Conservation (phyloP, 441 rosid species). For the Pelargonium exstipulatum region DNA sequence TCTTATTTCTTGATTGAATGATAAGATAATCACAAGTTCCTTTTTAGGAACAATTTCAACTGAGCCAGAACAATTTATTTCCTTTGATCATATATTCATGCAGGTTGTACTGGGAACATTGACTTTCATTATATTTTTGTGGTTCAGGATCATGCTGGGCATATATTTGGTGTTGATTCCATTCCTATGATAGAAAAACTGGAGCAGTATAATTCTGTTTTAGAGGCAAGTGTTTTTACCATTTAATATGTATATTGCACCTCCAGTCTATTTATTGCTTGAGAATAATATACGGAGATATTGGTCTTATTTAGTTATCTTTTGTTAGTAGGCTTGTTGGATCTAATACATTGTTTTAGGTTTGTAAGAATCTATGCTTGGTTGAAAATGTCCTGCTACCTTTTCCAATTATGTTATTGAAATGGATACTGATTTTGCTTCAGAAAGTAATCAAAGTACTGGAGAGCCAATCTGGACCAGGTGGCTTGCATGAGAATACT, state of each 20-base stretch:
- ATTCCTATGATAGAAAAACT: conserved; percentile 72
- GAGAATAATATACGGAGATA: background rate
- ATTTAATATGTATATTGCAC: conserved; percentile 12
- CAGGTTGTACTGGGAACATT: conserved; percentile 9
- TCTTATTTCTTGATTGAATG: background rate
- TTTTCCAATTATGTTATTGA: conserved; percentile 4
- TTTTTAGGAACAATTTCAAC: background rate
- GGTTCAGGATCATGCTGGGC: conserved; percentile 93
- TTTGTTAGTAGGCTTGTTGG: conserved; percentile 11
- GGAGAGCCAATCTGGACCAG: conserved; percentile 66
- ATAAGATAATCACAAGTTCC: background rate
- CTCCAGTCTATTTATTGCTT: conserved; percentile 10
- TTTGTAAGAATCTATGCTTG: background rate
- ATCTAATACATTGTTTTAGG: conserved; percentile 15
- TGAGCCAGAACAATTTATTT: background rate
- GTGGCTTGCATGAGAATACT: conserved; percentile 80
- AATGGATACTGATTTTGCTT: conserved; percentile 13
- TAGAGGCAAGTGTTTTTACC: conserved; percentile 51
- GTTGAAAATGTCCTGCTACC: conserved; percentile 12
- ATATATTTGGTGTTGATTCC: conserved; percentile 89
- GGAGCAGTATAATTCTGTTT: conserved; percentile 76
- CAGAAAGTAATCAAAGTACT: conserved; percentile 65
- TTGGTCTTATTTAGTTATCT: conserved; percentile 1
- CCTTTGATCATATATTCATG: background rate
- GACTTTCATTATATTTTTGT: conserved; percentile 16